A percentile compares a stretch with the other conserved stretches of the same genome.
Conservation (phyloP, 805 yeast species). For the Candida montana region DNA sequence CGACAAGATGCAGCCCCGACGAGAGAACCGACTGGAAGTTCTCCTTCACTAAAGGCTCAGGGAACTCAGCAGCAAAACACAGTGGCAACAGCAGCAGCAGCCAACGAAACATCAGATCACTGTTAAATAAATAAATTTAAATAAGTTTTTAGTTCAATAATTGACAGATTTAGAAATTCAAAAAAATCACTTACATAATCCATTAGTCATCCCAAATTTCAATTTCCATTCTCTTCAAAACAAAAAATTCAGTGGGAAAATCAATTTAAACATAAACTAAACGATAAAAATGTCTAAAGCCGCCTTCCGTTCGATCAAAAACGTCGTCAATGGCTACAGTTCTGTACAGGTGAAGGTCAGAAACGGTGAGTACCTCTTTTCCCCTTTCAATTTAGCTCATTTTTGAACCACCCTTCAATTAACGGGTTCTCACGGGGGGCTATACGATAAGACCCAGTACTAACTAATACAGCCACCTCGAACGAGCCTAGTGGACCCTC, state of each 20-base stretch:
- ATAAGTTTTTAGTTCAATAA: too few relatives aligned
- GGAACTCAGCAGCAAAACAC: conserved; percentile 27
- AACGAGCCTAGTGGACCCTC: conserved; percentile 86
- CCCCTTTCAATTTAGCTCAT: too few relatives aligned
- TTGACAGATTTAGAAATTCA: too few relatives aligned
- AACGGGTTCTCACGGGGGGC: too few relatives aligned
- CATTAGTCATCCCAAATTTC: too few relatives aligned
- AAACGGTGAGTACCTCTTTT: conserved; percentile 34
- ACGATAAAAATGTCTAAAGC: conserved; percentile 57
- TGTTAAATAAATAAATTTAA: too few relatives aligned
- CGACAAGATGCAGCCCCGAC: conserved; percentile 66
- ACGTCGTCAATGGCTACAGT: conserved; percentile 74
- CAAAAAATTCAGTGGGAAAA: too few relatives aligned
- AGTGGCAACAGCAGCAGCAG: background rate
- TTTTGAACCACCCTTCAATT: too few relatives aligned
- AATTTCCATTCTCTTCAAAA: too few relatives aligned
- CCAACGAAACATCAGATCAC: background rate
- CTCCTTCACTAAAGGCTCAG: conserved; percentile 43
- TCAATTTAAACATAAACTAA: too few relatives aligned
- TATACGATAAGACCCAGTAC: too few relatives aligned
- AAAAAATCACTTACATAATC: too few relatives aligned
- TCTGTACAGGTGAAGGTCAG: conserved; percentile 82
- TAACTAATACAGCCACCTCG: conserved; percentile 56
- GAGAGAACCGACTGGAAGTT: conserved; percentile 46
- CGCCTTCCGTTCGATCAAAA: conserved; percentile 78